Evolutionary conservation across 805 yeast genomes (phyloP), one percentile per base, ranked within the genome.

Genomic region (Yamadazyma ubonensis): DNA sequence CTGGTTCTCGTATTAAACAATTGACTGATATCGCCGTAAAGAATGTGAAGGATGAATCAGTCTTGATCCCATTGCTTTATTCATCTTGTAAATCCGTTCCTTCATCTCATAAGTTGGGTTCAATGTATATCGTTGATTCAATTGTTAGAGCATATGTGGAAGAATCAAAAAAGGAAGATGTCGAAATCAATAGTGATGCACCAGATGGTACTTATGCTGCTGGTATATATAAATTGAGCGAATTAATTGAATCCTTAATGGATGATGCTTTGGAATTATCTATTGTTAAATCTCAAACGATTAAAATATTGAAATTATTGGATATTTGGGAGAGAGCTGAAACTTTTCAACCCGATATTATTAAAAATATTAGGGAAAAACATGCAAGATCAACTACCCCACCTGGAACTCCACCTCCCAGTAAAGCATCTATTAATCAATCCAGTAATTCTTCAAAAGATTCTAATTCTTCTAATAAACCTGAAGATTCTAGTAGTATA

Each of bases 1-100:
- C 97, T 20, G 98, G 98, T 31, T 81, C 96, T 41, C 88, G 96
- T 68, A 93, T 91, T 63, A 86, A 86, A 61, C 81, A 81, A 55
- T 70, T 90, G 57, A 86, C 91, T 33, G 84, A 86, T 42, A 60
- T 86, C 46, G 95, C 96, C 42, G 71, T 82, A 45, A 76, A 75
- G 49, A 78, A 88, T 60, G 83, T 84, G 41, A 54, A 67, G 56
- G 61, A 65, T 22, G 83, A 78, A 55, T 70, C 83, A 18, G 70
- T 73, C 45, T 61, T 86, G 38, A 73, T 83, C 34, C 73, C 79
- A 35, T 69, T 72, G 46, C 70, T 86, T 49, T 75, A 75, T 55
- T 70, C 80, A 37, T 78, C 84, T 61, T 78, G 90, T 65, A 84
- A 79, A 63, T 75, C 78, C 41, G 77, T 86, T 14, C 85, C 91